Evolutionary conservation across 768 basidiomycete genomes (phyloP).

Genomic region (Rhodotorula paludigena): DNA sequence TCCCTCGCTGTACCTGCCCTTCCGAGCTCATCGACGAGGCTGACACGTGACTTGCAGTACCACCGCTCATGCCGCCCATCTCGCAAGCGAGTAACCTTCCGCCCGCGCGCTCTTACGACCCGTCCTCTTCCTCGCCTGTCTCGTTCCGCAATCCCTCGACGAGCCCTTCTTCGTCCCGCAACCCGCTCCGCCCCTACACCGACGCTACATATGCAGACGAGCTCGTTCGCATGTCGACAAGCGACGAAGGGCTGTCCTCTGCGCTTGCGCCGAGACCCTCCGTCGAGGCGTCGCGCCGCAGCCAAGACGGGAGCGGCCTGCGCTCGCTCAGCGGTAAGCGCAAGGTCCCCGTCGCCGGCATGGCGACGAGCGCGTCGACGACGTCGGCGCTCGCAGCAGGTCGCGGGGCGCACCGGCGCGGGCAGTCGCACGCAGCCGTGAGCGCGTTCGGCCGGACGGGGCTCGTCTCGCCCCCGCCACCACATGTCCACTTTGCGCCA

Average conservation of each 20-base stretch:
- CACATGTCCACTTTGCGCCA: neutral
- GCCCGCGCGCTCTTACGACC: neutral
- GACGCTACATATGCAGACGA: constrained; percentile 2
- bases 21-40: too few relatives aligned
- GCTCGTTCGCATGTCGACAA: neutral
- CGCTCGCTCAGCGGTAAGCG: constrained; percentile 12
- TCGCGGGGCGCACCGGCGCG: neutral
- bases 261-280: neutral
- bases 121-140: neutral
- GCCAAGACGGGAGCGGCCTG: neutral
- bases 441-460: neutral
- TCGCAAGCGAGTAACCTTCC: neutral
- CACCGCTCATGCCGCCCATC: constrained; percentile 23
- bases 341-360: neutral
- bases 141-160: neutral
- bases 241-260: neutral
- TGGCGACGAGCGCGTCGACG: neutral
- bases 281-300: neutral
- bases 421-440: neutral
- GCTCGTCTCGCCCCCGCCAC: too few relatives aligned
- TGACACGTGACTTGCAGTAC: neutral
- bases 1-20: neutral
- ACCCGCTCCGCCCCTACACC: neutral
- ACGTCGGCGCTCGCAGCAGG: constrained; percentile 8
- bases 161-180: neutral